Evolutionary conservation across 2,329 filamentous ascomycete species (phyloP).

Genomic region (Huntiella savannae): DNA sequence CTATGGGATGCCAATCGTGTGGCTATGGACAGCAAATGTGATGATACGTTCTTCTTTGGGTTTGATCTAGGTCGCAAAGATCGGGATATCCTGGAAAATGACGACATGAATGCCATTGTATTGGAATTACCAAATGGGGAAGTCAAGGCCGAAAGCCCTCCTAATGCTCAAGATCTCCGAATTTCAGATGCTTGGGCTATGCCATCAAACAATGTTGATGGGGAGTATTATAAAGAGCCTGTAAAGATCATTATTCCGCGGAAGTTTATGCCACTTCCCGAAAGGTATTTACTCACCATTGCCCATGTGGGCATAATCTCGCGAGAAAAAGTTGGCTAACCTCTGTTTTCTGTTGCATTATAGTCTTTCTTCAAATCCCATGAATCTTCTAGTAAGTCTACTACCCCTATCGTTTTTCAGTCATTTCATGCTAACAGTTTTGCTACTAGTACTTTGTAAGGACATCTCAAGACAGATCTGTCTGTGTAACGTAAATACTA

Average conservation of each 20-base stretch:
- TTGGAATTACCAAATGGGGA: slow-evolving; percentile 15
- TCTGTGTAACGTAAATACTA: neutral
- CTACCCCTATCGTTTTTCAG: neutral
- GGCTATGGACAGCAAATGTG: slow-evolving; percentile 3
- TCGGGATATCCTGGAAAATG: slow-evolving; percentile 49
- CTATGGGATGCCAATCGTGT: slow-evolving; percentile 5
- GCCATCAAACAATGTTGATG: slow-evolving; percentile 18
- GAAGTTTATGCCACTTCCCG: slow-evolving; percentile 28
- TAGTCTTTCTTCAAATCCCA: slow-evolving; percentile 48
- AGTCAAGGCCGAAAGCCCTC: slow-evolving; percentile 9
- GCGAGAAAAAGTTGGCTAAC: neutral
- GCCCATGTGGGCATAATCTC: neutral
- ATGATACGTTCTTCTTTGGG: slow-evolving; percentile 39
- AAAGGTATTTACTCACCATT: slow-evolving; percentile 18
- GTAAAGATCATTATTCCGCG: slow-evolving; percentile 39
- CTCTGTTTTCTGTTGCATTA: neutral
- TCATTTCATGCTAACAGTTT: slow-evolving; percentile 13
- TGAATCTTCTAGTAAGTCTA: slow-evolving; percentile 46
- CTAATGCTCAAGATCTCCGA: slow-evolving; percentile 7
- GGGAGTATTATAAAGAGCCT: slow-evolving; percentile 45
- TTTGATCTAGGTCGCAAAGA: slow-evolving; percentile 53
- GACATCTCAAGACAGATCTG: neutral
- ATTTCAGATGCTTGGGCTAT: slow-evolving; percentile 9
- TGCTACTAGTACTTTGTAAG: slow-evolving; percentile 28
- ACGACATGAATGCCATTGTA: slow-evolving; percentile 49